Conservation (phyloP, 2,329 filamentous ascomycete genomes). For the Fusarium papillatum region DNA sequence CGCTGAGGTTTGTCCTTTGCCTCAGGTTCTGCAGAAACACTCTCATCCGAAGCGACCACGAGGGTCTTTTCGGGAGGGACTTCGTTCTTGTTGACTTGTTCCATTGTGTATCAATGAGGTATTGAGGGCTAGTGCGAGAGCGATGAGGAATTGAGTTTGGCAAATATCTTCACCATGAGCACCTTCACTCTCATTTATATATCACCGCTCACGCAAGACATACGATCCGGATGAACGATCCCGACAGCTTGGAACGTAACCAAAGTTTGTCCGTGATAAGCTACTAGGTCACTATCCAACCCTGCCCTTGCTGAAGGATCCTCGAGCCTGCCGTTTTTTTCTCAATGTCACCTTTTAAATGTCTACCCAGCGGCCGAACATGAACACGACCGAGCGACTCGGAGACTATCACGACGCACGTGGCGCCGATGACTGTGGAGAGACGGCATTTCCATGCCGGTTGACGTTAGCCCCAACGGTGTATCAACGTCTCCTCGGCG, state of each 20-base stretch:
- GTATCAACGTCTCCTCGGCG: neutral
- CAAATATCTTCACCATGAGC: neutral
- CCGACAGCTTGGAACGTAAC: slow-evolving; percentile 8
- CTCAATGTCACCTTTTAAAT: neutral
- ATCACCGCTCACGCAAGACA: neutral
- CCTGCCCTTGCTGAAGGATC: neutral
- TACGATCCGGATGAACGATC: neutral
- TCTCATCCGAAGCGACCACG: slow-evolving; percentile 5
- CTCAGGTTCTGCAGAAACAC: neutral
- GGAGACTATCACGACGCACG: neutral
- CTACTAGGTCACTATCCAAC: neutral
- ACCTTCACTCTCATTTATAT: neutral
- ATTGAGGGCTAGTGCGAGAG: neutral
- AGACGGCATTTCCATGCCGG: neutral
- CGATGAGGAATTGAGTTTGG: neutral
- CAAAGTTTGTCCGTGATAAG: slow-evolving; percentile 1
- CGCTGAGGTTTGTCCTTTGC: neutral
- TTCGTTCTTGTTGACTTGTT: neutral
- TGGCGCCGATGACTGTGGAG: neutral
- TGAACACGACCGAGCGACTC: neutral
- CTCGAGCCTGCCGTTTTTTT: neutral
- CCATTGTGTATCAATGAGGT: neutral
- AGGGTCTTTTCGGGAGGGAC: slow-evolving; percentile 1
- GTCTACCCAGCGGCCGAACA: neutral
- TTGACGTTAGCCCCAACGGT: neutral